Evolutionary conservation across 108 stramenopile species (phyloP), one percentile per base, ranked within the genome.

Genomic region (Chaetoceros muelleri): DNA sequence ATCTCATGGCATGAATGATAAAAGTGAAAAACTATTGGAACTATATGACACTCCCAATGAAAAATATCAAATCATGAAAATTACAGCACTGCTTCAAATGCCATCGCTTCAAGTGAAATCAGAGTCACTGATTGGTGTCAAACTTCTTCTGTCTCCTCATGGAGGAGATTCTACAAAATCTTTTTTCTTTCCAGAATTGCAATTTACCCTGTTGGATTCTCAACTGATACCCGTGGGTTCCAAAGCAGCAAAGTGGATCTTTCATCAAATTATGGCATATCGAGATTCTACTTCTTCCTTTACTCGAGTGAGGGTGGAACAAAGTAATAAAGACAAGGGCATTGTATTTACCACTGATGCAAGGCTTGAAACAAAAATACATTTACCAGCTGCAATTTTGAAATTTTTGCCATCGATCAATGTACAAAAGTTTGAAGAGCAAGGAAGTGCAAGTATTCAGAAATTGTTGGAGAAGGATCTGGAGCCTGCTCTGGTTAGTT

Each of bases 181-280:
- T 49, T 7, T 7, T 7, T 7, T 18, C 48, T 24, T 49, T 49
- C 48, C 48, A n/a, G 48, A 49, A 49, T n/a, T 23, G 7, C 48
- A 49, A 49, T 49, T 49, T n/a, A 49, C 48, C 13, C 23, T 49
- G 48, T n/a, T 49, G n/a, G 48, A 49, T 7, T 49, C 48, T 24
- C 22, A 49, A 49, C 13, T 49, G 3, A 49, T 49, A 7, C 48
- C 48, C 7, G 7, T 7, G 7, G 48, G 48, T 16, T 21, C 48
- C 7, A 24, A 7, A 49, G 22, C 48, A 23, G 7, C 23, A 5
- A 24, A 23, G 7, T 49, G 48, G 48, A 7, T 49, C 7, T 49
- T 49, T 18, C 7, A 49, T 24, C 19, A 49, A 24, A 21, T 49
- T 7, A 49, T 24, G 23, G 7, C 3, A 24, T 49, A 23, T 49